Evolutionary conservation across 345 rosid genomes (phyloP).

Genomic region (Aquilaria sinensis): DNA sequence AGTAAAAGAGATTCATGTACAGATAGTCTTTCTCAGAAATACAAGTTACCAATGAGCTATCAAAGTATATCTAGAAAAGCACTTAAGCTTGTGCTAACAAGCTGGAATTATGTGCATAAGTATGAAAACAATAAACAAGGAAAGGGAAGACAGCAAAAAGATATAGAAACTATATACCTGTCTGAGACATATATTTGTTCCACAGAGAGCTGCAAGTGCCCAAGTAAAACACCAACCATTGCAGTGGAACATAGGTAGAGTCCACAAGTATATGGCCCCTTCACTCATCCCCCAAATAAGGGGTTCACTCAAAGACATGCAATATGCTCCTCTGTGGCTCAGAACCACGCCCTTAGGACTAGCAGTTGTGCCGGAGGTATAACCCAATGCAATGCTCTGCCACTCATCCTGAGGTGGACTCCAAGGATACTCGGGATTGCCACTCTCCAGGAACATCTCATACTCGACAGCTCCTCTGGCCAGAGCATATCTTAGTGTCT

Average conservation of each 20-base stretch:
- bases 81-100: too few relatives aligned
- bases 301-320: conserved; percentile 54
- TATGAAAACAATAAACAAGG: too few relatives aligned
- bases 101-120: too few relatives aligned
- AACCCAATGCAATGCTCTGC: conserved; percentile 88
- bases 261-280: conserved; percentile 78
- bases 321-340: conserved; percentile 74
- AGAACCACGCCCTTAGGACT: conserved; percentile 81
- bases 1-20: neutral
- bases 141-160: too few relatives aligned
- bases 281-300: conserved; percentile 77
- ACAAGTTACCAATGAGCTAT: too few relatives aligned
- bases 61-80: neutral
- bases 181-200: conserved; percentile 74
- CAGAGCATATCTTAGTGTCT: conserved; percentile 35
- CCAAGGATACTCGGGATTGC: conserved; percentile 67
- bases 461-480: conserved; percentile 69
- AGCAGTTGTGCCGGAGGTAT: conserved; percentile 85
- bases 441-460: conserved; percentile 55
- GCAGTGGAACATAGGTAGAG: conserved; percentile 83
- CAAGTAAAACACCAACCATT: conserved; percentile 82
- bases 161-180: conserved; percentile 41
- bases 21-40: neutral
- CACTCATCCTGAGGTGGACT: conserved; percentile 77
- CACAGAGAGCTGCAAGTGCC: conserved; percentile 68